Base-by-base conservation (phyloP, 2,329 filamentous ascomycete species). In the Curvularia spicifera region DNA sequence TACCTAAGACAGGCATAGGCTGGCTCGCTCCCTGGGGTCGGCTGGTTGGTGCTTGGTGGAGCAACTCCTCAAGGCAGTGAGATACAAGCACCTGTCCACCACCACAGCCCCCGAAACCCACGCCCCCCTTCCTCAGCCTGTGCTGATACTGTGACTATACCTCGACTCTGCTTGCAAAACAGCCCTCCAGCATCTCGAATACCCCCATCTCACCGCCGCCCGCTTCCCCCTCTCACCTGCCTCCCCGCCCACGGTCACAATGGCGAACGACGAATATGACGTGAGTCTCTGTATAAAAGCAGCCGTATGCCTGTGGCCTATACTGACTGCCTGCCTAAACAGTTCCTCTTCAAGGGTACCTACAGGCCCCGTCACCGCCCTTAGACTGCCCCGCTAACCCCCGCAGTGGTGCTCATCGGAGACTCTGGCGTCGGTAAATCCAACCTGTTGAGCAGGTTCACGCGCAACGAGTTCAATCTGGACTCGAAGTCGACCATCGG, bases 221-320 rank as follows among this genome's bases (percentile, higher is more conserved):
- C 52, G 35, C 42, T 61, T 56, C 57, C 63, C 46, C 18, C 28
- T 22, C 60, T 56, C 28, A 22, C 31, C 59, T 49, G 48, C 57
- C 56, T 62, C 71, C 65, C 64, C 68, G 60, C 68, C 67, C 71
- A 76, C 73, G 63, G 66, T 73, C 75, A 71, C 72, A 55, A 99
- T 98, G 95, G 95, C 94, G 78, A 99, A 98, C 89, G 95, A 99
- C 87, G 95, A 99, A 85, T 99, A 99, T 84, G 95, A 99, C 89
- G 94, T 98, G 84, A 85, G 93, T 69, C 59, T 56, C 64, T 57
- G 60, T 67, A 66, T 62, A 56, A 62, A 61, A 53, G 51, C 57
- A 51, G 45, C 56, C 61, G 64, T 63, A 57, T 63, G 55, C 57
- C 57, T 61, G 62, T 51, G 13, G 44, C 60, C 18, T 56, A 10